Evolutionary conservation across 2,329 filamentous ascomycete species (phyloP).

Genomic region (Claviceps purpurea): DNA sequence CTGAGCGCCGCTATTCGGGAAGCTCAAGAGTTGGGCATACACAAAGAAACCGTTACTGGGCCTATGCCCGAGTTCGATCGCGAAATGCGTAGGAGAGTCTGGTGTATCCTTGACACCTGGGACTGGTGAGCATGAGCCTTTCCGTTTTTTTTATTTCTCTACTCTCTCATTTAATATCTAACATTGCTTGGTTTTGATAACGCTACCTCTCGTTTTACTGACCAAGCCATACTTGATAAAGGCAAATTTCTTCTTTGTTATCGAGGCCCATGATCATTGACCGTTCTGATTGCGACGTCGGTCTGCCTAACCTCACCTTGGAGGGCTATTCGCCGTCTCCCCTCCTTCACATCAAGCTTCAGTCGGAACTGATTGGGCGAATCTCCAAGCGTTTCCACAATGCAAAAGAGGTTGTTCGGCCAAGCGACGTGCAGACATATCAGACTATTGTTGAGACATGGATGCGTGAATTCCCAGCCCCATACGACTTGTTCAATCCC

Average conservation of each 20-base stretch:
- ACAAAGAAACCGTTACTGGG: slow-evolving; percentile 17
- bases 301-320: slow-evolving; percentile 19
- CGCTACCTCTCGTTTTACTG: background rate
- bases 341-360: slow-evolving; percentile 23
- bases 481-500: slow-evolving; percentile 24
- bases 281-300: slow-evolving; percentile 18
- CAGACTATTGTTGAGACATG: slow-evolving; percentile 25
- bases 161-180: no score
- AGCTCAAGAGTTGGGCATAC: slow-evolving; percentile 23
- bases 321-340: slow-evolving; percentile 20
- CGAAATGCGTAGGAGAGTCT: slow-evolving; percentile 23
- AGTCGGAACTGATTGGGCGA: slow-evolving; percentile 19
- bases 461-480: slow-evolving; percentile 27
- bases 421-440: slow-evolving; percentile 20
- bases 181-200: no score
- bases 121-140: slow-evolving; percentile 19
- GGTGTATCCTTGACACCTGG: slow-evolving; percentile 25
- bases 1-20: slow-evolving; percentile 21
- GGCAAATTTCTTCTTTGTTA: slow-evolving; percentile 23
- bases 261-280: slow-evolving; percentile 22
- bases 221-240: no score
- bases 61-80: slow-evolving; percentile 19
- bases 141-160: background rate
- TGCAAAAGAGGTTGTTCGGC: slow-evolving; percentile 14
- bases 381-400: slow-evolving; percentile 19